Evolutionary conservation across 169 alveolate genomes (phyloP), one percentile per base, ranked within the genome.

Genomic region (Plasmodium gonderi): DNA sequence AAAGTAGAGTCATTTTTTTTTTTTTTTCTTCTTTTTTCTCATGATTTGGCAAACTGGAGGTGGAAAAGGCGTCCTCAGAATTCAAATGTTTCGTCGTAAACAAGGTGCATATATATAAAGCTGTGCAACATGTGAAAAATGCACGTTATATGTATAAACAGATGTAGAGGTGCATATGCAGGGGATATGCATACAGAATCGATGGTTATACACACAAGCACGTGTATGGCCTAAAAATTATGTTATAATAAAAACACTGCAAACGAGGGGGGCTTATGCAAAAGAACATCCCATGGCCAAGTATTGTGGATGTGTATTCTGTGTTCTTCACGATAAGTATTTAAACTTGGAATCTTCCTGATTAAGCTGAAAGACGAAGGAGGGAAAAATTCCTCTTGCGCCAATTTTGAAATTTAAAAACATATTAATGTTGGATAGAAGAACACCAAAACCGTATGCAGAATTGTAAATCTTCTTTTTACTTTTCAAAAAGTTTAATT

Each of bases 391-490:
- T n/a, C 6, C 11, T 17, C 45, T 40, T 0, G 44, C 23, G 26
- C 64, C 12, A 75, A 40, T n/a, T 60, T 51, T 64, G 79, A 87
- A 87, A 65, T 51, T 75, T 54, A 87, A 60, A 75, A 75, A 87
- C 14, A 75, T 29, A 36, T 75, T 87, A 2, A 87, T 40, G 79
- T 74, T 87, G 7, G 79, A 38, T 1, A 74, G 47, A 40, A 87
- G 77, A 17, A 75, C 38, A 29, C 93, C 93, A 7, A 87, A 14
- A 31, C 93, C 93, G 33, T 54, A 87, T 4, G 93, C 64, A 8
- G 93, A 76, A 45, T 33, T 76, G 47, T 69, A 65, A 9, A 74
- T 54, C 68, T 75, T 75, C 36, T 67, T 54, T 78, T 75, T 75
- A 20, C 14, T 42, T 60, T 54, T 87, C 38, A 87, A 67, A 20